Conservation (phyloP, 495 filamentous ascomycete species). For the Hypoxylon fragiforme region DNA sequence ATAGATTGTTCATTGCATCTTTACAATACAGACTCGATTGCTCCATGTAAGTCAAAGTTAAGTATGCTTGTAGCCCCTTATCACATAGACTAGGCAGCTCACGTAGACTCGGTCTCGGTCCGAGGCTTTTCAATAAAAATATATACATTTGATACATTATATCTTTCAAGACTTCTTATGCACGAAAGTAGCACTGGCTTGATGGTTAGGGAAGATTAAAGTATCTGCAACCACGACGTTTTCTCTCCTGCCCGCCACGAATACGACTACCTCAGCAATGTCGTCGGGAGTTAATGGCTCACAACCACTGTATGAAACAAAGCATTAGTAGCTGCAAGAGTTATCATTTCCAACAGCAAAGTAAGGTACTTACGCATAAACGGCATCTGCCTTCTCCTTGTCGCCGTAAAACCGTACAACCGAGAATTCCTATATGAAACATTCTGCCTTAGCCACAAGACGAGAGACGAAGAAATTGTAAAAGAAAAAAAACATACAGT, state of each 20-base stretch:
- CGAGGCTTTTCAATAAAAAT: no score
- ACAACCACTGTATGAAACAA: conserved; percentile 60
- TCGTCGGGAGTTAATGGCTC: conserved; percentile 95
- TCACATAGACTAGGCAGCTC: background rate
- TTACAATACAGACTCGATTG: background rate
- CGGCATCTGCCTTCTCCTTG: conserved; percentile 90
- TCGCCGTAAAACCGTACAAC: conserved; percentile 92
- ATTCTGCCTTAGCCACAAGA: conserved; percentile 22
- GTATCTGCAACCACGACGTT: conserved; percentile 96
- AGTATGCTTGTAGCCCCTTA: no score
- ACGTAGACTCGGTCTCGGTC: no score
- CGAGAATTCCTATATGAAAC: conserved; percentile 81
- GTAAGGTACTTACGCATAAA: conserved; percentile 85
- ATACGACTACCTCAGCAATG: conserved; percentile 93
- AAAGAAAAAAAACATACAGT: conserved; percentile 58
- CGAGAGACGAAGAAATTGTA: background rate
- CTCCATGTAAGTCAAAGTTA: no score
- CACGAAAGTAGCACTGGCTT: conserved; percentile 44
- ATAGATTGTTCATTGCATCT: conserved; percentile 6
- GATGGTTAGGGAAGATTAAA: conserved; percentile 84
- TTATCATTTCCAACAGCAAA: no score
- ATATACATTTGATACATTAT: background rate
- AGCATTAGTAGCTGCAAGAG: conserved; percentile 36
- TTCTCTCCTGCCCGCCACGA: conserved; percentile 83
- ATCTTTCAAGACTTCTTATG: conserved; percentile 36